Evolutionary conservation across 352 stramenopile genomes (phyloP), one percentile per base, ranked within the genome.

Genomic region (Thraustochytrium striatum): DNA sequence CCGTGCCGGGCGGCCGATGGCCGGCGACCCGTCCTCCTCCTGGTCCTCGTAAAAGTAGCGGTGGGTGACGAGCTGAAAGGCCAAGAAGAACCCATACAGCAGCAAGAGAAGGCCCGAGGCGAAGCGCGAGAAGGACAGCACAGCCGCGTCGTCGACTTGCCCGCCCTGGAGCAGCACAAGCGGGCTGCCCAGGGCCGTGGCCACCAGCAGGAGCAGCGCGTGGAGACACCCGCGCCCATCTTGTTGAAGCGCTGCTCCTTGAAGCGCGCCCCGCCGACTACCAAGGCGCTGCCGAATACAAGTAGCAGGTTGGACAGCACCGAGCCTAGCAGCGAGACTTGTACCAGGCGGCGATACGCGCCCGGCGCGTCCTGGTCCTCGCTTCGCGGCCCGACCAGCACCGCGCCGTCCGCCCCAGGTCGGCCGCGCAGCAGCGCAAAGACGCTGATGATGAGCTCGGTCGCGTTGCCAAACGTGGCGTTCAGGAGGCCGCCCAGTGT

Each of bases 291-390:
- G 30, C 65, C 65, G n/a, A 75, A 33, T 3, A 99, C 95, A 30
- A 99, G 91, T 53, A 99, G 86, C 82, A 98, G 75, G 83, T 99
- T 99, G 39, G 93, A 98, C 25, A 99, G 86, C 79, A 99, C 95
- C 13, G 91, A 97, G 3, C 95, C 95, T 43, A 99, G 91, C 61
- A 99, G 86, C 39, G 95, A 97, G 57, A 95, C 90, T 30, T 75
- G 65, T 19, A 75, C 65, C 11, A 75, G 65, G 5, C 65, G 0
- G 41, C 36, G 21, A 43, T 75, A 75, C 3, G 68, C 30, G 28
- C 61, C 41, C 8, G 65, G 41, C 28, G 44, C 30, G 30, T 70
- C 59, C 36, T 19, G 21, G 36, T 47, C 39, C 39, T 47, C 39
- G n/a, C n/a, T n/a, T n/a, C n/a, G n/a, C n/a, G n/a, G n/a, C n/a